Evolutionary conservation across 1,284 basidiomycete genomes (phyloP).

Genomic region (Cronartium ribicola): DNA sequence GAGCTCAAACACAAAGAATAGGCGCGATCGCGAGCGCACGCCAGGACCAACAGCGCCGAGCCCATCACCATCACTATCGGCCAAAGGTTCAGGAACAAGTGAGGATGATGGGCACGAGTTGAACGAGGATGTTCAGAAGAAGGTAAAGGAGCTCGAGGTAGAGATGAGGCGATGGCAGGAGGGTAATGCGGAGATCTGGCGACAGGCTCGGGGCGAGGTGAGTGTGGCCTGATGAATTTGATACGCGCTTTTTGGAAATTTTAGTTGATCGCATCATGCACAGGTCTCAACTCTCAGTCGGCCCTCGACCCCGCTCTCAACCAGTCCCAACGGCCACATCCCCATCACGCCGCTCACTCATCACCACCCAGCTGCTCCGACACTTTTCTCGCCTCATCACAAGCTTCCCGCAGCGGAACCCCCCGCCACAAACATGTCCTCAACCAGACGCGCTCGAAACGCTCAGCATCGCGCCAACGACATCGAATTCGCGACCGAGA

Average conservation of each 20-base stretch:
- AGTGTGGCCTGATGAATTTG: not conserved
- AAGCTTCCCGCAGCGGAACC: conserved; percentile 36
- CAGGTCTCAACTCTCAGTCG: conserved; percentile 30
- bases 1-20: conserved; percentile 13
- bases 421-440: conserved; percentile 46
- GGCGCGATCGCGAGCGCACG: conserved; percentile 13
- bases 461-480: conserved; percentile 54
- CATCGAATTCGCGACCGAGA: conserved; percentile 88
- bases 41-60: conserved; percentile 56
- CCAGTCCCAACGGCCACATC: conserved; percentile 30
- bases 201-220: conserved; percentile 38
- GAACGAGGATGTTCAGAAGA: conserved; percentile 58
- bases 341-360: conserved; percentile 33
- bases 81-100: conserved; percentile 57
- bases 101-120: conserved; percentile 52
- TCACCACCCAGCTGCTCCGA: conserved; percentile 23
- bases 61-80: conserved; percentile 54
- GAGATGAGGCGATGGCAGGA: conserved; percentile 40
- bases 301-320: conserved; percentile 41
- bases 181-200: conserved; percentile 31
- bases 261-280: not conserved
- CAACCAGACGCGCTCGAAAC: conserved; percentile 54
- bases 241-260: too few relatives aligned
- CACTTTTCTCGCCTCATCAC: conserved; percentile 35
- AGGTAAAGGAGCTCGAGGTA: conserved; percentile 32